A percentile compares a stretch with the other conserved stretches of the same genome.
phyloP scores from a whole-genome alignment of 2,329 filamentous ascomycete genomes.

The Albifimbria verrucaria region DNA sequence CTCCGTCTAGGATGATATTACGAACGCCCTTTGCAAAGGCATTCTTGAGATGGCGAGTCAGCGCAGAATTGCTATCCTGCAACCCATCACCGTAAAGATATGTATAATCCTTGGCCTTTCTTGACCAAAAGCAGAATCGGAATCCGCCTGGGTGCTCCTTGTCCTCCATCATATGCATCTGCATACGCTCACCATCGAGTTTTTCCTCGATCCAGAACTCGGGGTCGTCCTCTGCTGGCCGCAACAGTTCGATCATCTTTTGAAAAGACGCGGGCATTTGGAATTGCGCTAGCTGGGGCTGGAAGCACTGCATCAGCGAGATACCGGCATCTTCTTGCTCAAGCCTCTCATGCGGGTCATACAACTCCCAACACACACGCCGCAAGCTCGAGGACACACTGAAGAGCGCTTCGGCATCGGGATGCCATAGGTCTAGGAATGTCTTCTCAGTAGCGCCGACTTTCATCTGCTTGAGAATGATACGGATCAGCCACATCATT shows the following conservation, averaged over 20 bases:
- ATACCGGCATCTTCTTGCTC: constrained; percentile 74
- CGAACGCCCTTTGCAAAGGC: constrained; percentile 76
- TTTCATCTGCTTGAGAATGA: constrained; percentile 78
- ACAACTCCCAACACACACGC: constrained; percentile 91
- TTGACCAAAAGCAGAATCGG: constrained; percentile 85
- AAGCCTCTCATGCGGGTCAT: constrained; percentile 68
- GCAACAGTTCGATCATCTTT: constrained; percentile 69
- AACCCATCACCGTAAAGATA: constrained; percentile 84
- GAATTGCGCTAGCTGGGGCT: constrained; percentile 91
- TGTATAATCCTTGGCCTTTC: constrained; percentile 94
- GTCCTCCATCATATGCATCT: constrained; percentile 85
- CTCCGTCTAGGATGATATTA: constrained; percentile 89
- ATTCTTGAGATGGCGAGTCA: constrained; percentile 75
- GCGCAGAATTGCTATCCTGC: constrained; percentile 67
- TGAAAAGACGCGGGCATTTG: constrained; percentile 76
- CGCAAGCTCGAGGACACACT: constrained; percentile 88
- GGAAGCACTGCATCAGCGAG: constrained; percentile 88
- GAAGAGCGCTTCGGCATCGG: constrained; percentile 73
- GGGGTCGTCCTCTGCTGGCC: constrained; percentile 63
- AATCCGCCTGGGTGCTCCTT: constrained; percentile 63
- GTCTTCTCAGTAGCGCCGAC: constrained; percentile 82
- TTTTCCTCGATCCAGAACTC: constrained; percentile 99
- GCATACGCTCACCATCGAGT: constrained; percentile 94
- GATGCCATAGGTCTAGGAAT: constrained; percentile 78
- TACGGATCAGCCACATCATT: constrained; percentile 90